Percentiles rank a stretch among this genome's conserved stretches.
phyloP scores from a whole-genome alignment of 1,284 basidiomycete species.

The Rhizoctonia solani region DNA sequence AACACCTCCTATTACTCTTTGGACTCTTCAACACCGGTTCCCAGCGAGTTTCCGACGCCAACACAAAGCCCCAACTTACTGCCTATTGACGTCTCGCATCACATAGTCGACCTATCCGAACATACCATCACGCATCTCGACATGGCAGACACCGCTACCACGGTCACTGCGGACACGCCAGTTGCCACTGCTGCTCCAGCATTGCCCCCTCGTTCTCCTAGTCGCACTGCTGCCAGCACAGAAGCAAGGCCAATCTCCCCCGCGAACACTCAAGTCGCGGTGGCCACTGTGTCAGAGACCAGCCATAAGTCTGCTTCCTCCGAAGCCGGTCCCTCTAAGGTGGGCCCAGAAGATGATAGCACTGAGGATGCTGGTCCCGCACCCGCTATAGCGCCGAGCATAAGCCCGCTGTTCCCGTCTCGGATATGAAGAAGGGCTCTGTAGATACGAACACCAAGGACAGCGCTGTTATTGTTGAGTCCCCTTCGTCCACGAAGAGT shows the following conservation, averaged over 20 bases:
- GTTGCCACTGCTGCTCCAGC: not conserved
- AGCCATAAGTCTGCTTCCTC: not conserved
- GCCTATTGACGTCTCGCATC: conserved; percentile 20
- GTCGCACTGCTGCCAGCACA: not conserved
- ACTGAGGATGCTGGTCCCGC: not conserved
- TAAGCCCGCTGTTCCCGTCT: not conserved
- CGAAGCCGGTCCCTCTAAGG: not conserved
- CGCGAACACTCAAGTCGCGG: too few species aligned
- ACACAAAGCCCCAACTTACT: conserved; percentile 11
- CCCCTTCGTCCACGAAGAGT: conserved; percentile 8
- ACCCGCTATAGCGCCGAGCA: conserved; percentile 1
- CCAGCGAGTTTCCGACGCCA: conserved; percentile 16
- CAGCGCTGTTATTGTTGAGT: not conserved
- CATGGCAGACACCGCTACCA: not conserved
- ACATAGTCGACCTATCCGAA: not conserved
- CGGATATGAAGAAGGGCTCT: not conserved
- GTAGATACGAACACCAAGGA: not conserved
- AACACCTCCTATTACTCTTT: conserved; percentile 19
- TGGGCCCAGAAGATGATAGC: not conserved
- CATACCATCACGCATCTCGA: conserved; percentile 20
- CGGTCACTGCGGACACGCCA: not conserved
- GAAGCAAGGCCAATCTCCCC: too few species aligned
- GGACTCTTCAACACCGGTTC: conserved; percentile 8
- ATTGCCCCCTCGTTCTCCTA: conserved; percentile 1
- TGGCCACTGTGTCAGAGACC: not conserved